phyloP scores from a whole-genome alignment of 2,329 filamentous ascomycete species.

The Ophiostoma australiae region DNA sequence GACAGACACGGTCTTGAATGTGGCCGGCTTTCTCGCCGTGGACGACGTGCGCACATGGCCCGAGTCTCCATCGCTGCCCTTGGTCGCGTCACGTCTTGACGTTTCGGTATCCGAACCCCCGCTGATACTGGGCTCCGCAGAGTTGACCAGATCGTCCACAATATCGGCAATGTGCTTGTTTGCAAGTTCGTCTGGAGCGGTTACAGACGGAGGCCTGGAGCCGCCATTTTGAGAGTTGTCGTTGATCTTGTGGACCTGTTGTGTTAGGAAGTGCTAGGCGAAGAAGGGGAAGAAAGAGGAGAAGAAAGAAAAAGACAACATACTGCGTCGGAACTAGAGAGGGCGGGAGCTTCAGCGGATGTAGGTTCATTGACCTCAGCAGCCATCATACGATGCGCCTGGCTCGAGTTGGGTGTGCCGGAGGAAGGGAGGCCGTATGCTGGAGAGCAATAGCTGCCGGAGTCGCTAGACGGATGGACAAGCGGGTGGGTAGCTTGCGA shows the following conservation, averaged over 20 bases:
- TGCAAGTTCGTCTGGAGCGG: slow-evolving; percentile 46
- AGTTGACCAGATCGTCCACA: slow-evolving; percentile 56
- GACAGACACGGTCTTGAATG: slow-evolving; percentile 80
- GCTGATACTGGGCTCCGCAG: slow-evolving; percentile 63
- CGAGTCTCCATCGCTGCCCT: slow-evolving; percentile 53
- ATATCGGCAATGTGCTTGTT: slow-evolving; percentile 54
- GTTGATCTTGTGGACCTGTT: slow-evolving; percentile 36
- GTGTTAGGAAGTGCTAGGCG: background rate
- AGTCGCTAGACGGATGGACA: slow-evolving; percentile 23
- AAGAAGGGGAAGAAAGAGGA: background rate
- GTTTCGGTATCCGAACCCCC: slow-evolving; percentile 74
- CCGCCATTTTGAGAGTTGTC: slow-evolving; percentile 47
- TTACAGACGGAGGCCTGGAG: slow-evolving; percentile 40
- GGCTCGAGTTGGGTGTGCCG: slow-evolving; percentile 31
- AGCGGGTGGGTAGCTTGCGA: background rate
- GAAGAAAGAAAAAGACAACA: slow-evolving; percentile 25
- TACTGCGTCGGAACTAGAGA: slow-evolving; percentile 44
- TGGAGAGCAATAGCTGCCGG: slow-evolving; percentile 21
- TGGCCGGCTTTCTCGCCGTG: slow-evolving; percentile 65
- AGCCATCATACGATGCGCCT: slow-evolving; percentile 58
- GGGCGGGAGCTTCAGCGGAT: slow-evolving; percentile 51
- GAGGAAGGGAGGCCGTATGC: slow-evolving; percentile 25
- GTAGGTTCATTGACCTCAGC: slow-evolving; percentile 54
- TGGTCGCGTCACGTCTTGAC: slow-evolving; percentile 53
- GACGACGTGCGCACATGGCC: slow-evolving; percentile 55